A percentile compares a stretch with the other conserved stretches of the same genome.
phyloP scores from a whole-genome alignment of 805 yeast genomes.

The Saccharomycopsis malanga region DNA sequence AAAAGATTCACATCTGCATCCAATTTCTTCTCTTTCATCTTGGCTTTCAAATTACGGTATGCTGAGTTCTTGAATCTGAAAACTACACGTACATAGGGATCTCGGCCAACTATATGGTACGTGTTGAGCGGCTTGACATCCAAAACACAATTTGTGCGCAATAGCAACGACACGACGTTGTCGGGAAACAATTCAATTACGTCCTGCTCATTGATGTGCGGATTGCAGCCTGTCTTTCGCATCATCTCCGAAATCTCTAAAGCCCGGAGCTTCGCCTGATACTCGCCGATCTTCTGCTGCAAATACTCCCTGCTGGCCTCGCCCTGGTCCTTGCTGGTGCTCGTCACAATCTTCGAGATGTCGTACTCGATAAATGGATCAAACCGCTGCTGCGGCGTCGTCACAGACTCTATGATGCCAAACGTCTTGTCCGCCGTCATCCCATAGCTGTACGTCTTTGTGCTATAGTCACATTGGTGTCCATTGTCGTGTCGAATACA shows the following conservation, averaged over 20 bases:
- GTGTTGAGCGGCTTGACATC: background rate
- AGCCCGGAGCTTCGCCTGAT: background rate
- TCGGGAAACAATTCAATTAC: background rate
- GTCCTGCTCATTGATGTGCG: background rate
- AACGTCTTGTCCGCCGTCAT: background rate
- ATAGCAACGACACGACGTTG: background rate
- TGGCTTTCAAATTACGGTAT: conserved; percentile 2
- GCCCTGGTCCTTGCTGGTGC: background rate
- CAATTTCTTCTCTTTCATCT: background rate
- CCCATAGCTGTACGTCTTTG: background rate
- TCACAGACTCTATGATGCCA: background rate
- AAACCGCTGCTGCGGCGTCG: background rate
- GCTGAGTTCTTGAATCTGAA: background rate
- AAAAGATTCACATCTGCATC: background rate
- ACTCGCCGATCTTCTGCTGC: background rate
- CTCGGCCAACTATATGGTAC: background rate
- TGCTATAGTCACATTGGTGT: conserved; percentile 2
- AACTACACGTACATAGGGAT: background rate
- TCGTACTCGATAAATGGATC: background rate
- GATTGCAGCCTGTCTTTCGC: background rate
- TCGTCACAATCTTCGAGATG: background rate
- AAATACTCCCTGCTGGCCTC: background rate
- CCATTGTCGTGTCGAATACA: conserved; percentile 7
- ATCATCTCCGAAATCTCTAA: background rate
- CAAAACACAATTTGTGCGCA: background rate